Evolutionary conservation across 257 asterid genomes (phyloP).

Genomic region (Solanum chiquidenum): DNA sequence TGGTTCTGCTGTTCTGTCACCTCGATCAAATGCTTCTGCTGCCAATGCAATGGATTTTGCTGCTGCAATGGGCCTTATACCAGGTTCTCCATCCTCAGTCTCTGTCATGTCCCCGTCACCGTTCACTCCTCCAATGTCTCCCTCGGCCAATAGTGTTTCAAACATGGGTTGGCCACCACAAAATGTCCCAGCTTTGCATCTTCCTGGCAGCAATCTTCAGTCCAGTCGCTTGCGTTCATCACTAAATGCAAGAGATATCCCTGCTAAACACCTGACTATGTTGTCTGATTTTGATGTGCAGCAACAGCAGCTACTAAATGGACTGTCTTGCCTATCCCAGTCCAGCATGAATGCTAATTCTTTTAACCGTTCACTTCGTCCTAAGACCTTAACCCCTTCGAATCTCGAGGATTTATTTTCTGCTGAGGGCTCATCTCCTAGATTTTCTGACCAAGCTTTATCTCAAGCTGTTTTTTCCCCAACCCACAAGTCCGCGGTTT

Average conservation of each 20-base stretch:
- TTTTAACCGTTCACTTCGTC: constrained; percentile 40
- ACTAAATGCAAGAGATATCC: constrained; percentile 56
- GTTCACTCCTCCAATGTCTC: constrained; percentile 78
- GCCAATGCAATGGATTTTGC: constrained; percentile 53
- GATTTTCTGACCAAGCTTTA: constrained; percentile 50
- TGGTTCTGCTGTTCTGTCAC: constrained; percentile 74
- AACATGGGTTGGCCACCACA: constrained; percentile 56
- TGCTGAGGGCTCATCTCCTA: constrained; percentile 67
- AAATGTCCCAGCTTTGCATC: constrained; percentile 61
- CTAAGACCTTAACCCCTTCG: constrained; percentile 42
- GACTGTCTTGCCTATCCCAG: constrained; percentile 28
- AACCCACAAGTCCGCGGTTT: constrained; percentile 41
- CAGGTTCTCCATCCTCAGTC: constrained; percentile 58
- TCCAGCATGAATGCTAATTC: constrained; percentile 17
- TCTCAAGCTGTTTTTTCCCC: constrained; percentile 51
- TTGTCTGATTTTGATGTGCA: constrained; percentile 42
- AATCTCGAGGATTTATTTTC: constrained; percentile 68
- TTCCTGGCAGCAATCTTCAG: constrained; percentile 65
- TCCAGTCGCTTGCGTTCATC: constrained; percentile 81
- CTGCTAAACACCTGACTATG: constrained; percentile 25
- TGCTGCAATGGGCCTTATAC: constrained; percentile 50
- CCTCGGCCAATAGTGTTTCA: constrained; percentile 42
- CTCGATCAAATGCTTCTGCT: constrained; percentile 35
- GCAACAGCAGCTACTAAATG: constrained; percentile 41
- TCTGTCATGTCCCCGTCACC: constrained; percentile 44